Percentiles rank a stretch among this genome's conserved stretches.
phyloP scores from a whole-genome alignment of 495 filamentous ascomycete species.

The Lepidopterella palustris region DNA sequence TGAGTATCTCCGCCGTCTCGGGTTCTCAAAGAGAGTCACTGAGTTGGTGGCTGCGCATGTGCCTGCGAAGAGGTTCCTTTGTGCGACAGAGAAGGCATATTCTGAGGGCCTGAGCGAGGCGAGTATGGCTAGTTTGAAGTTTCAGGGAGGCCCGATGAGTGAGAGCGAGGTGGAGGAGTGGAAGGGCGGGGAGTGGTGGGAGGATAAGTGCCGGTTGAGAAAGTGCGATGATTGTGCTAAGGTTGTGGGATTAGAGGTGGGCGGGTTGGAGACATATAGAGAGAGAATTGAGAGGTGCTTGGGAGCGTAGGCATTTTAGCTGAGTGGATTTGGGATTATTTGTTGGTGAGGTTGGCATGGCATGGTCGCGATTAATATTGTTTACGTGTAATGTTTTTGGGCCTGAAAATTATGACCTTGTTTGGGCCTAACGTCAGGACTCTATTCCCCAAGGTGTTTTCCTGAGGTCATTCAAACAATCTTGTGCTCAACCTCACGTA shows the following conservation, averaged over 20 bases:
- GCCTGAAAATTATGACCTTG: no score
- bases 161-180: constrained; percentile 33
- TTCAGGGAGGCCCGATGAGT: constrained; percentile 43
- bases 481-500: no score
- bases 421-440: no score
- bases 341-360: no score
- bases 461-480: no score
- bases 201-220: constrained; percentile 40
- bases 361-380: no score
- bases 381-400: no score
- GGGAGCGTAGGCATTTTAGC: not conserved
- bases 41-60: constrained; percentile 43
- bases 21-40: constrained; percentile 39
- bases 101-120: constrained; percentile 38
- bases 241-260: constrained; percentile 34
- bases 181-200: constrained; percentile 31
- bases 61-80: constrained; percentile 43
- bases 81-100: constrained; percentile 38
- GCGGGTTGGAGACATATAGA: constrained; percentile 32
- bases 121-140: constrained; percentile 38
- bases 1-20: constrained; percentile 36
- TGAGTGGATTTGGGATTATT: not conserved
- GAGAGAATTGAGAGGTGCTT: constrained; percentile 29
- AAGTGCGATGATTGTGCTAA: constrained; percentile 44
- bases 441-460: no score